Evolutionary conservation across 345 rosid species (phyloP), one percentile per base, ranked within the genome.

Genomic region (Citrus medica): DNA sequence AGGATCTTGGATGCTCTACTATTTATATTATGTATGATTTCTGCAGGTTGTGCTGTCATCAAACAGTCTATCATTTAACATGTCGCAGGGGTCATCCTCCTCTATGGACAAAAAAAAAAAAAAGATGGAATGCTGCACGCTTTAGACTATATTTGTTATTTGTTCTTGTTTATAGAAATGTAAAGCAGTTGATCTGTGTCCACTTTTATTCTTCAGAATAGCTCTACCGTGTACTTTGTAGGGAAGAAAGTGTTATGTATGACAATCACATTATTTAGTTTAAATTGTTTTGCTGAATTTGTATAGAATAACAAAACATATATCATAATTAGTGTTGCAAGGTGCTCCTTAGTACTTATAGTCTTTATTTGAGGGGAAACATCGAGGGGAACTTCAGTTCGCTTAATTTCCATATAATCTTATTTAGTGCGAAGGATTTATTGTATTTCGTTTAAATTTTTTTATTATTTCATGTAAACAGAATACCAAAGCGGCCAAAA

Each of bases 321-420:
- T 38, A 7, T 7, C 92, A 95, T 98, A 84, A 81, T 88, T 68
- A 87, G 88, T 80, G 97, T 87, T 77, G 98, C 94, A 80, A 91
- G 98, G 81, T 94, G 98, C 78, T 89, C 97, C 76, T 76, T 92
- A 24, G 92, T 96, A 48, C 98, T 96, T 76, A 97, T 94, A 55
- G 94, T 94, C 80, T 96, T 96, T 86, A 78, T 92, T 53, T 95
- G 98, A 83, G 99, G 98, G 58, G 92, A 93, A 63, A 92, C 97
- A 75, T 93, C 89, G 9, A 6, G 2, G 2, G 8, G 9, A 7
- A 38, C 40, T 38, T 38, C 9, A 38, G 7, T 7, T 38, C 7
- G 40, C 7, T 28, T 28, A 28, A 28, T 38, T 38, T 38, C 40
- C 7, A 1, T 9, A 37, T 37, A 37, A 6, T 37, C 1, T 37